A percentile compares a stretch with the other conserved stretches of the same genome.
Evolutionary conservation across 192 early-diverging fungal genomes (phyloP).

Genomic region (Chytriomyces hyalinus): DNA sequence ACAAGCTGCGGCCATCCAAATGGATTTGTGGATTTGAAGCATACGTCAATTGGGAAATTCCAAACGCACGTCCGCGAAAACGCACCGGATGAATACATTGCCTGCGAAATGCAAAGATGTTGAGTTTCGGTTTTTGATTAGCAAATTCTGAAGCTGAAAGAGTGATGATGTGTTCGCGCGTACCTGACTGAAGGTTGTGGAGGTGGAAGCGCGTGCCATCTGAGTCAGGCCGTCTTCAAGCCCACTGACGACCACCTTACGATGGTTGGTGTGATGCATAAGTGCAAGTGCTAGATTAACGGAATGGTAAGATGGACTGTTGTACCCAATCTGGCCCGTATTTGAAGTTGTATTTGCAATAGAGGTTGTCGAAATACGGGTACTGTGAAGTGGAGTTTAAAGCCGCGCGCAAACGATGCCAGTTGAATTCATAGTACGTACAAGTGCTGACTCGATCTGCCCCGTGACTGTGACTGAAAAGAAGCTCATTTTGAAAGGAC

Average conservation of each 20-base stretch:
- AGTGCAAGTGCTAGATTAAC: neutral
- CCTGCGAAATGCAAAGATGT: neutral
- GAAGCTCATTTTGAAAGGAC: constrained; percentile 33
- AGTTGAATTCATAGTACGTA: constrained; percentile 24
- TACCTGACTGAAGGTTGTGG: constrained; percentile 28
- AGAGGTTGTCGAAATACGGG: constrained; percentile 59
- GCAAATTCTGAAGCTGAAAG: neutral
- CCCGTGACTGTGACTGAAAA: constrained; percentile 59
- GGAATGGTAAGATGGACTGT: neutral
- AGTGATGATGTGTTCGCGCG: neutral
- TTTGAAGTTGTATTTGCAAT: constrained; percentile 66
- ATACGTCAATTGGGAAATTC: constrained; percentile 66
- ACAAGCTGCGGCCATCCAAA: constrained; percentile 67
- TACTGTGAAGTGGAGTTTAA: constrained; percentile 42
- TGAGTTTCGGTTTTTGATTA: neutral
- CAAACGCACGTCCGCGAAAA: constrained; percentile 56
- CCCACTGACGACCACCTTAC: constrained; percentile 44
- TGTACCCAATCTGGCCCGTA: constrained; percentile 61
- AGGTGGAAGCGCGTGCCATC: constrained; percentile 36
- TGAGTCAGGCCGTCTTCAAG: constrained; percentile 68
- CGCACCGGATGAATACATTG: constrained; percentile 31
- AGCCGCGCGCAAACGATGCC: constrained; percentile 1
- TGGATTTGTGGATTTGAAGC: constrained; percentile 65
- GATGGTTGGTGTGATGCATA: neutral
- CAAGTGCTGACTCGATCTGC: constrained; percentile 64